A percentile compares a stretch with the other conserved stretches of the same genome.
Conservation (phyloP, 1,139 yeast genomes). For the Zygosaccharomyces pseudobailii region DNA sequence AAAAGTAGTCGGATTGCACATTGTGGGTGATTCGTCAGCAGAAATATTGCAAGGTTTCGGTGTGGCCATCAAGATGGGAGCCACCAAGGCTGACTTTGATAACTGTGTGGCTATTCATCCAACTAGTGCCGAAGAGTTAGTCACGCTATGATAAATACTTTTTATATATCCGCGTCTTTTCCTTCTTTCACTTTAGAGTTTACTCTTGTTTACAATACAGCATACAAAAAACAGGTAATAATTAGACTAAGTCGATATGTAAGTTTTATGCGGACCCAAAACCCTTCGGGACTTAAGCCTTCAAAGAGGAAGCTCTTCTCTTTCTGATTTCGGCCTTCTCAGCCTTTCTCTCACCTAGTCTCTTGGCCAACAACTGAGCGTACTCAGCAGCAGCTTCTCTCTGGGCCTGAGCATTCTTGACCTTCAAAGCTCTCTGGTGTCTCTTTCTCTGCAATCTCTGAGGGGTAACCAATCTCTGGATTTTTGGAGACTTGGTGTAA, state of each 20-base stretch:
- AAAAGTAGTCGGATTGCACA: constrained; percentile 90
- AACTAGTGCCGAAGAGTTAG: constrained; percentile 95
- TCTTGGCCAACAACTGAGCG: constrained; percentile 97
- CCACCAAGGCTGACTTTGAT: constrained; percentile 93
- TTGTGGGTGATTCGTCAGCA: constrained; percentile 84
- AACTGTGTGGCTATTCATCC: constrained; percentile 97
- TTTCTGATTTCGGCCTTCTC: constrained; percentile 96
- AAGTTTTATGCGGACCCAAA: constrained; percentile 16
- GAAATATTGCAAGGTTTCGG: constrained; percentile 98
- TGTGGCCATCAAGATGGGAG: constrained; percentile 96
- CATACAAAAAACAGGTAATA: constrained; percentile 15
- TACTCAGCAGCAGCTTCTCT: constrained; percentile 99
- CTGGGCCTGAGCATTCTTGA: constrained; percentile 96
- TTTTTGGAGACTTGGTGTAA: constrained; percentile 99
- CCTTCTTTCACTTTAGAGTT: constrained; percentile 2
- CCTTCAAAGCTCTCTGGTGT: constrained; percentile 89
- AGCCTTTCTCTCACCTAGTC: constrained; percentile 97
- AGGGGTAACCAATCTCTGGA: constrained; percentile 99
- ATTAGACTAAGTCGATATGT: constrained; percentile 17
- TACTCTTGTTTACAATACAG: constrained; percentile 17
- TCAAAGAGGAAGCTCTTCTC: constrained; percentile 99
- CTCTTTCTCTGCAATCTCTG: constrained; percentile 99
- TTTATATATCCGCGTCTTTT: background rate
- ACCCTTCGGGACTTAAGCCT: constrained; percentile 49
- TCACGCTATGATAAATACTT: constrained; percentile 59